These are phyloP conservation scores for Coemansia nantahalensis DNA, from an alignment of 192 early-diverging fungal species.

Conservation along the genomic window DNA sequence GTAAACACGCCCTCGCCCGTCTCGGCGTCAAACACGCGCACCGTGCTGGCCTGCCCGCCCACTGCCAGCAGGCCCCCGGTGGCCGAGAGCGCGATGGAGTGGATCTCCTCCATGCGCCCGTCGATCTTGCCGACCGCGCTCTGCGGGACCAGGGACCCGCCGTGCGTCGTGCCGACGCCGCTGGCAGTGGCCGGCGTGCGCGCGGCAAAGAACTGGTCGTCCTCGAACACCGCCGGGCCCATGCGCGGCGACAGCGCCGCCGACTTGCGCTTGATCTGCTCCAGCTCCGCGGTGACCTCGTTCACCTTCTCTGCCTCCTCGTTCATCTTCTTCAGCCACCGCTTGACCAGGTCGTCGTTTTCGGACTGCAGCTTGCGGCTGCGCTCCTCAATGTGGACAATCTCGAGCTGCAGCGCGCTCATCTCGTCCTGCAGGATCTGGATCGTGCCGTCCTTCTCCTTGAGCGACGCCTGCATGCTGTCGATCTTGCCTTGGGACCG, in stretches of 20 bases:
- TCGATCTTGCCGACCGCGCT: constrained; percentile 43
- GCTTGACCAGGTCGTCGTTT: constrained; percentile 81
- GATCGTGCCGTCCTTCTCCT: constrained; percentile 91
- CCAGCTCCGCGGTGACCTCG: constrained; percentile 85
- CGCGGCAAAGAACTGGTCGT: constrained; percentile 38
- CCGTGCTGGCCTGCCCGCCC: constrained; percentile 77
- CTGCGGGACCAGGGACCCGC: constrained; percentile 39
- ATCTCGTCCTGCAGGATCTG: constrained; percentile 94
- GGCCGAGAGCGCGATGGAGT: constrained; percentile 70
- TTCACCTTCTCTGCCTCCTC: constrained; percentile 91
- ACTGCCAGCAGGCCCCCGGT: constrained; percentile 72
- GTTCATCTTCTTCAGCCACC: constrained; percentile 91
- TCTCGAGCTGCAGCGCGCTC: constrained; percentile 84
- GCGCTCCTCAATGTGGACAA: constrained; percentile 70
- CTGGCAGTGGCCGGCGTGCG: constrained; percentile 11
- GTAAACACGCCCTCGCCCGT: constrained; percentile 62
- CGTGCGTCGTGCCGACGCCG: constrained; percentile 9
- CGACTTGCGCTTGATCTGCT: constrained; percentile 60
- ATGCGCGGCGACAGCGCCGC: constrained; percentile 33
- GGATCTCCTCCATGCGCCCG: constrained; percentile 65
- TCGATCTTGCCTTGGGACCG: constrained; percentile 23
- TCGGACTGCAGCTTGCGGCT: constrained; percentile 71
- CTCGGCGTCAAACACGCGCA: constrained; percentile 74
- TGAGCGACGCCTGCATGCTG: constrained; percentile 53
- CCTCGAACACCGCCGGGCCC: constrained; percentile 24